phyloP scores from a whole-genome alignment of 2,329 filamentous ascomycete species.

The Fusarium agapanthi region DNA sequence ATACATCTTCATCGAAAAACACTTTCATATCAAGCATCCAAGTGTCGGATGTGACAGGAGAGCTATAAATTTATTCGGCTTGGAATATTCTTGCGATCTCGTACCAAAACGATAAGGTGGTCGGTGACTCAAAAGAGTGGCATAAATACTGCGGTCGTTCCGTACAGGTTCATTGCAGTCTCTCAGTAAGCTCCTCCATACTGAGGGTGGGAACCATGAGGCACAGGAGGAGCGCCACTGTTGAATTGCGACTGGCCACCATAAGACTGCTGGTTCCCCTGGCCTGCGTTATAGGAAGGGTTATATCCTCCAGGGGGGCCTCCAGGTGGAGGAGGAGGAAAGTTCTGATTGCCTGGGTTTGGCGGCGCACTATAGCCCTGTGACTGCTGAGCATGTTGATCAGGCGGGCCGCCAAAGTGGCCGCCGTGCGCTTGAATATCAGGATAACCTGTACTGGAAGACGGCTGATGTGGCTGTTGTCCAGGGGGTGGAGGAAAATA shows the following conservation, averaged over 20 bases:
- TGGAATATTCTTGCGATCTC: conserved; percentile 24
- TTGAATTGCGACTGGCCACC: conserved; percentile 42
- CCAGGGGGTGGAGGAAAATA: conserved; percentile 36
- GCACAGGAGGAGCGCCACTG: conserved; percentile 39
- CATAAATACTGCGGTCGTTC: conserved; percentile 3
- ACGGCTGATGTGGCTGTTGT: conserved; percentile 35
- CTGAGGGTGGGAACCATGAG: conserved; percentile 47
- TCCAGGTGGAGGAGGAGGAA: conserved; percentile 37
- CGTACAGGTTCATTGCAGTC: neutral
- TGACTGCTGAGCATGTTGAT: conserved; percentile 38
- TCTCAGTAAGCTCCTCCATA: conserved; percentile 40
- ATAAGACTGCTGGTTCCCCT: conserved; percentile 44
- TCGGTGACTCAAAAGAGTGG: neutral
- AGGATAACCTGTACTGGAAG: conserved; percentile 34
- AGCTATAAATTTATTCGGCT: conserved; percentile 13
- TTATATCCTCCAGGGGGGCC: conserved; percentile 42
- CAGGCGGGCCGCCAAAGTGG: conserved; percentile 32
- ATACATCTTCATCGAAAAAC: conserved; percentile 10
- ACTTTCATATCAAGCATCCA: conserved; percentile 17
- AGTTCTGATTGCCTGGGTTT: conserved; percentile 29
- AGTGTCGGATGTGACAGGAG: conserved; percentile 18
- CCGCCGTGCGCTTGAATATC: conserved; percentile 31
- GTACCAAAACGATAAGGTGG: conserved; percentile 4
- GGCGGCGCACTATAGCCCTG: conserved; percentile 35
- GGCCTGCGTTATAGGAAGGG: conserved; percentile 40